Evolutionary conservation across 108 stramenopile genomes (phyloP).

Genomic region (Cyclostephanos invisitatus): DNA sequence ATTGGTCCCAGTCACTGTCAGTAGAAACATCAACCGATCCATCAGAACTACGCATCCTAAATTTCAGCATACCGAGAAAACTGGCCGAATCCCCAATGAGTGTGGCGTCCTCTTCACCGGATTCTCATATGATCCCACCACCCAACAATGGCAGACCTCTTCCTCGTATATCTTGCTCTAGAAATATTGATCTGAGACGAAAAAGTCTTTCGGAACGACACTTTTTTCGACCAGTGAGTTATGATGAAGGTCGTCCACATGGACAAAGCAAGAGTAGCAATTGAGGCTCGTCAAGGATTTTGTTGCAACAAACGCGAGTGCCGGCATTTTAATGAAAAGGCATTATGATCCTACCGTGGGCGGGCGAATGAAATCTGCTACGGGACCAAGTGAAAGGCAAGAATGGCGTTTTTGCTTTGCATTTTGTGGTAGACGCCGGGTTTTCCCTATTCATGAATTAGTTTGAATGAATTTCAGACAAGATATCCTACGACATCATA

Average conservation of each 20-base stretch:
- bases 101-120: not conserved
- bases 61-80: slow-evolving; percentile 1
- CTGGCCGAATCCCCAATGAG: slow-evolving; percentile 16
- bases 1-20: not conserved
- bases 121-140: slow-evolving; percentile 8
- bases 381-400: not conserved
- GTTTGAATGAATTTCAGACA: not conserved
- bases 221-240: slow-evolving; percentile 36
- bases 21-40: slow-evolving; percentile 1
- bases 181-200: slow-evolving; percentile 40
- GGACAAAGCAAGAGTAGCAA: not conserved
- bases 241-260: slow-evolving; percentile 31
- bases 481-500: too few relatives aligned
- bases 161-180: slow-evolving; percentile 28
- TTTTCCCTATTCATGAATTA: not conserved
- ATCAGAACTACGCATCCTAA: slow-evolving; percentile 2
- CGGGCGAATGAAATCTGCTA: not conserved
- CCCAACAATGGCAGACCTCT: not conserved
- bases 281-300: not conserved
- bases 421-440: not conserved
- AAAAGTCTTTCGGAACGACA: slow-evolving; percentile 35
- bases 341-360: not conserved
- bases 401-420: not conserved
- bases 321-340: not conserved
- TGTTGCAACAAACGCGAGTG: not conserved